Evolutionary conservation across 305 asterid genomes (phyloP).

Genomic region (Rubia balearica): DNA sequence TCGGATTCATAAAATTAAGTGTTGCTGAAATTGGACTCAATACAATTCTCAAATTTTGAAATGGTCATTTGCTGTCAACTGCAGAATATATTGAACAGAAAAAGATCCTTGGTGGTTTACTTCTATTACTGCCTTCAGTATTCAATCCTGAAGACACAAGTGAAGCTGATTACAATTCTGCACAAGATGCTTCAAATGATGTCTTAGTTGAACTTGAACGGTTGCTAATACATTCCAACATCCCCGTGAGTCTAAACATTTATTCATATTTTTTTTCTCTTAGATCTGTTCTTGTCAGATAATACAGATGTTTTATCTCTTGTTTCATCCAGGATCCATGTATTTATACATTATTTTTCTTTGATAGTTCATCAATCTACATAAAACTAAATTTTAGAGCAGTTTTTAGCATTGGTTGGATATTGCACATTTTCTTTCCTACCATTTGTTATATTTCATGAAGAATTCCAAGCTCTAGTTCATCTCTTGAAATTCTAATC

Average conservation of each 20-base stretch:
- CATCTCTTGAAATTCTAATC: no score
- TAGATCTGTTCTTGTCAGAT: background rate
- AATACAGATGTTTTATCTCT: conserved; percentile 4
- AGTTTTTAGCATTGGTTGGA: background rate
- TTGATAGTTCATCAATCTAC: background rate
- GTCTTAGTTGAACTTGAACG: conserved; percentile 55
- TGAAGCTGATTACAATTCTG: conserved; percentile 35
- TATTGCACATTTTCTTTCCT: background rate
- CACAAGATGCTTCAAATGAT: conserved; percentile 31
- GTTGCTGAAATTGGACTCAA: background rate
- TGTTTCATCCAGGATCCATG: background rate
- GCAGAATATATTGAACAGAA: conserved; percentile 79
- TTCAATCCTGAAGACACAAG: conserved; percentile 45
- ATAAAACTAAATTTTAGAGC: background rate
- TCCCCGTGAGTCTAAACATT: conserved; percentile 59
- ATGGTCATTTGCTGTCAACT: conserved; percentile 23
- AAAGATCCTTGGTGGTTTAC: conserved; percentile 82
- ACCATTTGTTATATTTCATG: background rate
- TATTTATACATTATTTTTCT: background rate
- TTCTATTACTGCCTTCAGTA: conserved; percentile 70
- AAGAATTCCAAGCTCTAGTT: background rate
- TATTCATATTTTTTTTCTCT: conserved; percentile 7
- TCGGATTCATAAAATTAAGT: background rate
- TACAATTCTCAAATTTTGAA: background rate
- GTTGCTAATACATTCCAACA: conserved; percentile 62